These are phyloP conservation scores for Lupinus albus DNA, from an alignment of 306 rosid genomes.

Conservation along the genomic window DNA sequence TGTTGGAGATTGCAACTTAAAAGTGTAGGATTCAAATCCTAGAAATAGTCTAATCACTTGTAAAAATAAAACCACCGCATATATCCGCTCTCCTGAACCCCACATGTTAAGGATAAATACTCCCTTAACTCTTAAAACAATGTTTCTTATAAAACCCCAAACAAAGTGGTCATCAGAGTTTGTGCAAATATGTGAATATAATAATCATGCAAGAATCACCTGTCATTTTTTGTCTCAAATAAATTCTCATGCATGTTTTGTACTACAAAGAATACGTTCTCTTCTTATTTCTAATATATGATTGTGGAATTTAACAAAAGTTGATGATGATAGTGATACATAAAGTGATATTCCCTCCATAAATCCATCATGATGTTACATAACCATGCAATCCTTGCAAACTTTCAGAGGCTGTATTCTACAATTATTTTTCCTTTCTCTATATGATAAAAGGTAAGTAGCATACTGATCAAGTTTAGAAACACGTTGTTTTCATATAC, in stretches of 20 bases:
- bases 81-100: too few relatives aligned
- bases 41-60: too few relatives aligned
- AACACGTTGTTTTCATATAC: neutral
- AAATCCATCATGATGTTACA: slow-evolving; percentile 20
- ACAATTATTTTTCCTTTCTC: slow-evolving; percentile 8
- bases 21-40: too few relatives aligned
- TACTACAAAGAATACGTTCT: slow-evolving; percentile 23
- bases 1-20: too few relatives aligned
- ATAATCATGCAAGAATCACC: slow-evolving; percentile 6
- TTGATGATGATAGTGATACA: neutral
- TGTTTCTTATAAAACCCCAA: neutral
- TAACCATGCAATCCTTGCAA: neutral
- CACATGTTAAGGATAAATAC: too few relatives aligned
- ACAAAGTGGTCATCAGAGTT: neutral
- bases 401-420: neutral
- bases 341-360: neutral
- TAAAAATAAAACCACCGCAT: too few relatives aligned
- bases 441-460: neutral
- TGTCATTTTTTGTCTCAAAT: neutral
- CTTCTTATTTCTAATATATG: neutral
- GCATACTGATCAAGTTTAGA: neutral
- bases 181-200: neutral
- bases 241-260: slow-evolving; percentile 8
- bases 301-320: slow-evolving; percentile 8
- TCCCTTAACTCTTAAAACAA: neutral